phyloP scores from a whole-genome alignment of 805 yeast genomes.

The Wickerhamomyces mucosus region DNA sequence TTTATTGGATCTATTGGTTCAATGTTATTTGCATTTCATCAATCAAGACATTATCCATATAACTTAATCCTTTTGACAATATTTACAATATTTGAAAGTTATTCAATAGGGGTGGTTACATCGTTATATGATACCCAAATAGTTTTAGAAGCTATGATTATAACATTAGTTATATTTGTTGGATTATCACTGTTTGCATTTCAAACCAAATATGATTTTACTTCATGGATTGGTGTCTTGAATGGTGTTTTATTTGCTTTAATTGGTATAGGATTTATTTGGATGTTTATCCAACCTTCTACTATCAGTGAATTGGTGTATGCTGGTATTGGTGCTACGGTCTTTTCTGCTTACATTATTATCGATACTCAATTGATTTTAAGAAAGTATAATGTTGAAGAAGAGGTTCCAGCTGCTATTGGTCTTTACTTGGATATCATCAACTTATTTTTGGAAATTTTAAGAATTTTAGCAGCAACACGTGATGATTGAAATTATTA shows the following conservation, averaged over 20 bases:
- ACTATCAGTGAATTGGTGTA: constrained; percentile 53
- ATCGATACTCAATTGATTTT: constrained; percentile 77
- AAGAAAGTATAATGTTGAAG: constrained; percentile 70
- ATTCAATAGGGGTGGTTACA: constrained; percentile 59
- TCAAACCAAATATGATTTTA: constrained; percentile 69
- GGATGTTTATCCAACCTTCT: constrained; percentile 53
- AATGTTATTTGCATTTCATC: constrained; percentile 51
- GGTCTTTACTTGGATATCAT: constrained; percentile 72
- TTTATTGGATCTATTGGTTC: constrained; percentile 52
- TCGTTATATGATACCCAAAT: constrained; percentile 52
- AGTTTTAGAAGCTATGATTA: constrained; percentile 59
- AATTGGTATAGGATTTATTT: constrained; percentile 63
- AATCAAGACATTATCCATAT: constrained; percentile 60
- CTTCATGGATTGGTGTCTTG: constrained; percentile 53
- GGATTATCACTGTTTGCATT: constrained; percentile 72
- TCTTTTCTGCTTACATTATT: constrained; percentile 63
- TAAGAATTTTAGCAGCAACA: constrained; percentile 44
- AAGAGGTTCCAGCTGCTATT: constrained; percentile 76
- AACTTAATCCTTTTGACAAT: constrained; percentile 51
- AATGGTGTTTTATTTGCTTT: constrained; percentile 53
- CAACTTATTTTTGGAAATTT: constrained; percentile 69
- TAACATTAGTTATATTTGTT: constrained; percentile 62
- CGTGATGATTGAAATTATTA: too few relatives aligned
- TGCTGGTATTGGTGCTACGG: constrained; percentile 63
- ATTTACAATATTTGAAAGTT: constrained; percentile 71